phyloP scores from a whole-genome alignment of 176 grass and related monocot genomes.

The Oryza meridionalis region DNA sequence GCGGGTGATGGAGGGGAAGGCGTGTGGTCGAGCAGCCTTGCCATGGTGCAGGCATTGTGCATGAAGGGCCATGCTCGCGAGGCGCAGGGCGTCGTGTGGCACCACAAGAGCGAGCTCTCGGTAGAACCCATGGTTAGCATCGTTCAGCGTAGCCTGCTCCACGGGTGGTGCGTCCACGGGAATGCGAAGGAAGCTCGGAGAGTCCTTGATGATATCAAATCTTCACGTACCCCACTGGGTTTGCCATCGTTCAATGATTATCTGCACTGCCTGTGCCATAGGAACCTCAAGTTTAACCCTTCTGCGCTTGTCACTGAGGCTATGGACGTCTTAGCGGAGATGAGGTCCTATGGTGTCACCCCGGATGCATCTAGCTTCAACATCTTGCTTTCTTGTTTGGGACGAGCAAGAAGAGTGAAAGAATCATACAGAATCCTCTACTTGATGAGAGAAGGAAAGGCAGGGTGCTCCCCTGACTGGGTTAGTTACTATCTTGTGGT shows the following conservation, averaged over 20 bases:
- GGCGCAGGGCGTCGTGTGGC: constrained; percentile 57
- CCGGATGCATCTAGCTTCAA: constrained; percentile 67
- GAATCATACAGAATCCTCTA: constrained; percentile 69
- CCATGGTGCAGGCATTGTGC: constrained; percentile 61
- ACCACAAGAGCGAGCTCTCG: constrained; percentile 58
- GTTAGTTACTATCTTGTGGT: constrained; percentile 74
- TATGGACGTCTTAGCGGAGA: constrained; percentile 59
- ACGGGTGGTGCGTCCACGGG: constrained; percentile 69
- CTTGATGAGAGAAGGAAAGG: constrained; percentile 60
- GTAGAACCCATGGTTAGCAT: constrained; percentile 40
- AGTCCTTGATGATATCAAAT: constrained; percentile 60
- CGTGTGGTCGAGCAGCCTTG: constrained; percentile 47
- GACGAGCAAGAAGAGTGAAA: constrained; percentile 68
- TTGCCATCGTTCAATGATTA: constrained; percentile 63
- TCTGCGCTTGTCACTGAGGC: constrained; percentile 68
- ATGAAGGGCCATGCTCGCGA: constrained; percentile 58
- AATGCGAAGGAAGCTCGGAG: constrained; percentile 59
- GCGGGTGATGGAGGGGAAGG: constrained; percentile 17
- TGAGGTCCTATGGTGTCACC: constrained; percentile 47
- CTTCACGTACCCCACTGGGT: constrained; percentile 34
- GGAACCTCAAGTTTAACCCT: constrained; percentile 74
- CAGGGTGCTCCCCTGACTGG: constrained; percentile 68
- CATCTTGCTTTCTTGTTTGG: constrained; percentile 73
- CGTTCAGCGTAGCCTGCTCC: constrained; percentile 56
- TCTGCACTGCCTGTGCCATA: constrained; percentile 59